Evolutionary conservation across 2,329 filamentous ascomycete species (phyloP), one percentile per base, ranked within the genome.

Genomic region (Neospermospora avenae): DNA sequence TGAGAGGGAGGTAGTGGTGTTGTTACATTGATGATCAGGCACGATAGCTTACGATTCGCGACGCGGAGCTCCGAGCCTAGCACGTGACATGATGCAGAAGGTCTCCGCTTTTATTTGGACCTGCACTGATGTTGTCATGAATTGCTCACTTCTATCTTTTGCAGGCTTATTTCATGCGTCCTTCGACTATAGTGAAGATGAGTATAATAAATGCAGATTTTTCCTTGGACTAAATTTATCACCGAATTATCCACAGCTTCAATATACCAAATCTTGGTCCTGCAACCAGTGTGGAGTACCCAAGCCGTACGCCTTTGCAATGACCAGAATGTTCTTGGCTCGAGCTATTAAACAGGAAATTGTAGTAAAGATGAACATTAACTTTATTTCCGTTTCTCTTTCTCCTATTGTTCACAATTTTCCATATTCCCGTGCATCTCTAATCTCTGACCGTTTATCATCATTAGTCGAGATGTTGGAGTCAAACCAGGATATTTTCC

Each of bases 21-120:
- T 46, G 49, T 52, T 52, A 13, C 70, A 66, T 57, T 65, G 64
- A 66, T 64, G 68, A n/a, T 64, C 62, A 68, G 68, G 69, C 69
- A 68, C 64, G 64, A 63, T 42, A 53, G 34, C 39, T 53, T 51
- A 68, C 69, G 67, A 42, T 42, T 42, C 68, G 68, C 66, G 63
- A 64, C 60, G 57, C 60, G 39, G 39, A 55, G 31, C 53, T 22
- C 56, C 28, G n/a, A 42, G 39, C n/a, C 3, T 18, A n/a, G 5
- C 14, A 24, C 34, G 34, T 24, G 41, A 56, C 54, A 42, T 56
- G 54, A 34, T n/a, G 14, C n/a, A 7, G 28, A n/a, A 24, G 6
- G 35, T 39, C 18, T 52, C 49, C 49, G 39, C 49, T 52, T 52
- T 37, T 56, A n/a, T 37, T 10, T 10, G 18, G n/a, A 46, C 3